Base-by-base conservation (phyloP, 208 protist species). In the Wallacemonas sp. region DNA sequence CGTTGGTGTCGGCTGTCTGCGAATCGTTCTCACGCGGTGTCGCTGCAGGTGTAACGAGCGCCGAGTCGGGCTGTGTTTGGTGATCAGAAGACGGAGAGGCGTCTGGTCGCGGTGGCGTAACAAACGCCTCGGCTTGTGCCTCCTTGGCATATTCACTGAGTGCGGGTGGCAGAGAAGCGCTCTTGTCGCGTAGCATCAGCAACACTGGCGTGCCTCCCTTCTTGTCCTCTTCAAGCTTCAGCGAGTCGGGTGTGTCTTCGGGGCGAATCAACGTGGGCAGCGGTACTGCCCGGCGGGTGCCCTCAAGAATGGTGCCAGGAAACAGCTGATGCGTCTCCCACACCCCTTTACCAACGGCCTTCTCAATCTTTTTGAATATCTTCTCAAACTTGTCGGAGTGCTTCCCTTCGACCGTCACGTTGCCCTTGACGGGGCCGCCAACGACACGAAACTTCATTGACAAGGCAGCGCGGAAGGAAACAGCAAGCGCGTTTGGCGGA, bases 371-470 rank as follows among this genome's bases (percentile, higher is more conserved):
- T 19, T 74, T 59, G 53, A 85, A 77, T 21, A 89, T 79, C 27
- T 80, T 71, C 39, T 70, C 54, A 58, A 93, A 86, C 10, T 37
- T 63, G 34, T 73, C 77, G 21, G 68, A 67, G 60, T 72, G 45
- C n/a, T 79, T 64, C 21, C 66, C 74, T 22, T 93, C 78, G 1
- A 89, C 27, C 38, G 46, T 50, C 34, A 86, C 46, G 36, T 46
- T 76, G 24, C 63, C 66, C 41, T 68, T 54, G 21, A 85, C 65
- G 4, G 74, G 75, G 13, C 63, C 71, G 29, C 78, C 83, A 0
- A 87, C 58, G 30, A 92, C 65, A 29, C 73, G 46, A 39, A 92
- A 70, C 63, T 79, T 84, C 81, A 92, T 88, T 22, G 4, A 22
- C 9, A 48, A 9, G 17, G n/a, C n/a, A n/a, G n/a, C n/a, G n/a